Evolutionary conservation across 2,329 filamentous ascomycete species (phyloP).

Genomic region (Curvularia eragrostidis): DNA sequence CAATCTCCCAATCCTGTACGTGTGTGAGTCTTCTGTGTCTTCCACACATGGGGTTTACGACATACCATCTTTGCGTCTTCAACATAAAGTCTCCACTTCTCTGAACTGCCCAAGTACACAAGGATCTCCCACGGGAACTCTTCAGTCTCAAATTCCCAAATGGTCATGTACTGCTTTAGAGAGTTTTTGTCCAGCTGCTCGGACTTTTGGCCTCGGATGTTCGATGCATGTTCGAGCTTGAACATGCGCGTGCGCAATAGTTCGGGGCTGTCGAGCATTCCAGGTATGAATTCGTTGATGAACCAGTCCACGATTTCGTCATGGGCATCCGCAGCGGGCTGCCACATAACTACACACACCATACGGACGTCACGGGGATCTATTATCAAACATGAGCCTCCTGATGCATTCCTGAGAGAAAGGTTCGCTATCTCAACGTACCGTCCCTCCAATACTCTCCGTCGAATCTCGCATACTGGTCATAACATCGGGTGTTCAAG

Average conservation of each 20-base stretch:
- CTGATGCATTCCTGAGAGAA: neutral
- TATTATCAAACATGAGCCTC: constrained; percentile 10
- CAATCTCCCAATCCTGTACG: constrained; percentile 21
- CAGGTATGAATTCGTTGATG: constrained; percentile 17
- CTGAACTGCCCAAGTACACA: constrained; percentile 23
- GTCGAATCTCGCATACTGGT: constrained; percentile 14
- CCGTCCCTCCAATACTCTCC: constrained; percentile 22
- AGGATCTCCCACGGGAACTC: constrained; percentile 27
- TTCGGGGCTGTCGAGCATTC: constrained; percentile 25
- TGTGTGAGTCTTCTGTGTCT: neutral
- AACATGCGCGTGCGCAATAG: constrained; percentile 22
- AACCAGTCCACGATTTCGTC: constrained; percentile 26
- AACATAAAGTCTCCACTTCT: constrained; percentile 23
- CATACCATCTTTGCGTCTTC: constrained; percentile 19
- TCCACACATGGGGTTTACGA: no score
- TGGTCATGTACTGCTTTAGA: constrained; percentile 24
- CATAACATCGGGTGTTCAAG: constrained; percentile 18
- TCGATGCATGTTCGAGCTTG: constrained; percentile 20
- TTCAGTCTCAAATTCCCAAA: constrained; percentile 25
- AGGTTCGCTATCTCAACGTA: constrained; percentile 5
- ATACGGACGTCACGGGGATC: constrained; percentile 21
- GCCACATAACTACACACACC: constrained; percentile 23
- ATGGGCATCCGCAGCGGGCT: constrained; percentile 11
- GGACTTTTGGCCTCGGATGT: constrained; percentile 9
- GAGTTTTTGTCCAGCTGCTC: constrained; percentile 5